Evolutionary conservation across 495 filamentous ascomycete species (phyloP), one percentile per base, ranked within the genome.

Genomic region (Bacidia rubella): DNA sequence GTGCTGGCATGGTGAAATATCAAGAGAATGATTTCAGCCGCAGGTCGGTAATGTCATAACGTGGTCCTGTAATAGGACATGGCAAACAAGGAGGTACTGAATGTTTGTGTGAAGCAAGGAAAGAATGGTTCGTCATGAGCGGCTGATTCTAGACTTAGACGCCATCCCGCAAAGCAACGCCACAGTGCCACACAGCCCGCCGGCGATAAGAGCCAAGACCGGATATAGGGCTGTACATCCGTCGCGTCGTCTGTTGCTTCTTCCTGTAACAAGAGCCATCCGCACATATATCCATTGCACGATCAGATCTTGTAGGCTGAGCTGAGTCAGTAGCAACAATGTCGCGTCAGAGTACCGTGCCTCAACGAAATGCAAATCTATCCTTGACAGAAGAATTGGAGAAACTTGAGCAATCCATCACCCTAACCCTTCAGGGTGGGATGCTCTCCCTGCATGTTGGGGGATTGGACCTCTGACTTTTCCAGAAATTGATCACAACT

Each of bases 401-500:
- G 72, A 95, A 86, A 64, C 69, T 98, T 12, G 92, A 98, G 63
- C 93, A 97, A 64, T 89, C 85, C 32, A 97, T 98, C 62, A 98
- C 92, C 12, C 75, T 97, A 38, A 96, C 92, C 2, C 74, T 98
- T 0, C 92, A 98, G 82, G 88, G 88, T 85, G 65, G 57, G 68
- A 49, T 45, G 12, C 25, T n/a, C 32, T 10, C 23, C 29, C 29
- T 35, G 7, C 29, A 5, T 35, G 29, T 15, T 35, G 7, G 15
- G 15, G 15, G 5, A 5, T 35, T 5, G 5, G 26, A 17, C 22
- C 32, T 21, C 29, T 2, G 17, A 25, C 5, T n/a, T 38, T 9
- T 9, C 11, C 54, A 94, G 92, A 98, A 69, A 98, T 98, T 69
- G 92, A 98, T 66, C 83, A 87, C 66, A 98, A 98, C 61, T 98